A percentile compares a stretch with the other conserved stretches of the same genome.
Conservation (phyloP, 2,329 filamentous ascomycete species). For the Penicillium aurantiogriseum region DNA sequence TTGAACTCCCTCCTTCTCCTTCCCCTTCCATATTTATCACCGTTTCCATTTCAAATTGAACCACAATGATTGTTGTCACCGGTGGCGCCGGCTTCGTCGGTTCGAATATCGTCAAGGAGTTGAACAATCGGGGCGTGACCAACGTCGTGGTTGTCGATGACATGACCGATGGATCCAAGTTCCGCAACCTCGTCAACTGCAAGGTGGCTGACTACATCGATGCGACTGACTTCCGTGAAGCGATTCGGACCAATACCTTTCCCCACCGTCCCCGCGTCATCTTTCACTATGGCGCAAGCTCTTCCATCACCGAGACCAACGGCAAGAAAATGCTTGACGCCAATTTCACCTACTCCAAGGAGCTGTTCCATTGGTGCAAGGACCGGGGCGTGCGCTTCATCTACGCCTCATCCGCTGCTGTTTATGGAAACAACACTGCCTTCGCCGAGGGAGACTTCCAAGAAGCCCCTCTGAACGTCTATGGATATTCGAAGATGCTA, state of each 20-base stretch:
- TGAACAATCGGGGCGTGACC: slow-evolving; percentile 1
- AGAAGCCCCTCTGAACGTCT: not conserved
- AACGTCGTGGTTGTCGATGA: slow-evolving; percentile 5
- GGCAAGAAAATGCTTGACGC: not conserved
- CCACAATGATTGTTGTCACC: slow-evolving; percentile 4
- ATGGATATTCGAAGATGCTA: slow-evolving; percentile 4
- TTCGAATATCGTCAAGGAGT: slow-evolving; percentile 3
- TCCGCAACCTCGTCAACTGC: slow-evolving; percentile 1
- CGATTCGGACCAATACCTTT: not conserved
- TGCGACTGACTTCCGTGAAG: not conserved
- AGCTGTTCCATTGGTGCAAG: slow-evolving; percentile 7
- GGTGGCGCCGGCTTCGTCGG: slow-evolving; percentile 4
- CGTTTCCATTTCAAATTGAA: no score
- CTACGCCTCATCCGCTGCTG: slow-evolving; percentile 3
- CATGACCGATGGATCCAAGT: slow-evolving; percentile 4
- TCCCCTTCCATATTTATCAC: no score
- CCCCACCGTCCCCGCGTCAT: not conserved
- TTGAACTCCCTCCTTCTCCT: not conserved
- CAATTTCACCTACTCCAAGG: slow-evolving; percentile 8
- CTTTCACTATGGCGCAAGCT: slow-evolving; percentile 1
- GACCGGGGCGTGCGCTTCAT: not conserved
- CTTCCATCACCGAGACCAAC: not conserved
- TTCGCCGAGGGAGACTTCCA: not conserved
- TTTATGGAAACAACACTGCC: not conserved
- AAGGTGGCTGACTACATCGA: slow-evolving; percentile 3